Percentiles rank a stretch among this genome's conserved stretches.
These are phyloP conservation scores for Eleusine indica DNA, from an alignment of 176 grass and related monocot genomes.

Conservation along the genomic window DNA sequence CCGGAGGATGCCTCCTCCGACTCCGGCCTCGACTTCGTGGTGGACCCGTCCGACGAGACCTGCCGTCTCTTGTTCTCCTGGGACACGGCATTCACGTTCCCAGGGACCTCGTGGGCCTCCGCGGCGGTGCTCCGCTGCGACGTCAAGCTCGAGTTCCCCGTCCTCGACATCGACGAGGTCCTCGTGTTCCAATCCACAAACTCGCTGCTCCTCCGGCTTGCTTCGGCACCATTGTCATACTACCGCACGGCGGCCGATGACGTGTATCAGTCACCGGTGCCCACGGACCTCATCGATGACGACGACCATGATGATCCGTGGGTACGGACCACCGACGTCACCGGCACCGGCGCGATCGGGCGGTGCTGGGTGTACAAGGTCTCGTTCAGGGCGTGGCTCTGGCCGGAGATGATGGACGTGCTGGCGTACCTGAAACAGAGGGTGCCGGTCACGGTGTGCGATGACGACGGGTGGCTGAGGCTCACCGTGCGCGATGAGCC, in stretches of 20 bases:
- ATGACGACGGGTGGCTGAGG: neutral
- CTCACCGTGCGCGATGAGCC: constrained; percentile 52
- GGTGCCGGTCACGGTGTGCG: constrained; percentile 29
- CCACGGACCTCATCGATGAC: constrained; percentile 65
- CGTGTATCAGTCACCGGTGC: constrained; percentile 51
- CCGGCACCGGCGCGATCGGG: constrained; percentile 53
- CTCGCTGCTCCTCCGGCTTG: constrained; percentile 57
- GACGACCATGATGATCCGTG: constrained; percentile 59
- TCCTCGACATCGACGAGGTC: constrained; percentile 57
- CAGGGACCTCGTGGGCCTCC: neutral
- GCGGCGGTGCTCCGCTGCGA: constrained; percentile 55
- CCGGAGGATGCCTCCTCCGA: neutral
- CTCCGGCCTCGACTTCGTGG: constrained; percentile 49
- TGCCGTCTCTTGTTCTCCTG: constrained; percentile 61
- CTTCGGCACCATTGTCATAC: constrained; percentile 35
- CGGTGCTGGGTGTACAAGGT: constrained; percentile 66
- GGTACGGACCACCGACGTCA: constrained; percentile 77
- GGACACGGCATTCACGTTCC: constrained; percentile 61
- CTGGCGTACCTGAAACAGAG: constrained; percentile 55
- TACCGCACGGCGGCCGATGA: constrained; percentile 85
- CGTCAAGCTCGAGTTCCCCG: constrained; percentile 67
- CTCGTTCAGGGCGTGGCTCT: constrained; percentile 48
- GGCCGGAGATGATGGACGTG: constrained; percentile 52
- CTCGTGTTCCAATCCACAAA: constrained; percentile 24
- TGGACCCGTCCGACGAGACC: constrained; percentile 68